Base-by-base conservation (phyloP, 2,329 filamentous ascomycete species). In the Hypoxylon sp. region DNA sequence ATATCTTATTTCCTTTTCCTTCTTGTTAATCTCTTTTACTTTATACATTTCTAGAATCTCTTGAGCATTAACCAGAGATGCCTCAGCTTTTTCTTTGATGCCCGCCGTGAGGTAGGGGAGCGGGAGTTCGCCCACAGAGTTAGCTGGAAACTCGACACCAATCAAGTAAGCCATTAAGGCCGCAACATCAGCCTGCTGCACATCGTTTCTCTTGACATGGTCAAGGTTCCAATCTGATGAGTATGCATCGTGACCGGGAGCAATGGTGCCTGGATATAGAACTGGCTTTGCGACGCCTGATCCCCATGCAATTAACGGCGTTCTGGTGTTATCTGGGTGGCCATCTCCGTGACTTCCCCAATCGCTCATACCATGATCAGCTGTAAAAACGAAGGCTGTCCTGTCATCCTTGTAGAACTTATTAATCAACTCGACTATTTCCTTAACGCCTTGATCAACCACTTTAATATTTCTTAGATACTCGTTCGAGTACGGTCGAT, bases 311-410 rank as follows among this genome's bases (percentile, higher is more conserved):
- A 99, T 93, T 32, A 99, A 83, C 0, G 96, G 96, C 0, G 96
- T 99, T 55, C 96, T 89, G 2, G 96, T 99, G 75, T 98, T 99
- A 79, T 99, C 93, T 0, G 96, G 96, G 80, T 99, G 94, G 6
- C 96, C 96, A 79, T 99, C 96, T 38, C 97, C 97, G 78, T 99
- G 97, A 74, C 94, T 98, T n/a, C 97, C 96, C 91, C 92, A 98
- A 80, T 99, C 96, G 76, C 93, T 98, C 96, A 99, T 99, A 17
- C 96, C 96, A 79, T 99, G 96, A 76, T 99, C 96, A 6, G 96
- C 96, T 1, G 97, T 99, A 77, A 99, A 99, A 14, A 99, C 89
- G 78, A 95, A 99, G 0, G 97, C 93, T 0, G 96, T 98, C 79
- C 96, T 90, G 60, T 88, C 91, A 73, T 94, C 91, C 4, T 82